Evolutionary conservation across 805 yeast species (phyloP).

Genomic region (Scheffersomyces coipomensis): DNA sequence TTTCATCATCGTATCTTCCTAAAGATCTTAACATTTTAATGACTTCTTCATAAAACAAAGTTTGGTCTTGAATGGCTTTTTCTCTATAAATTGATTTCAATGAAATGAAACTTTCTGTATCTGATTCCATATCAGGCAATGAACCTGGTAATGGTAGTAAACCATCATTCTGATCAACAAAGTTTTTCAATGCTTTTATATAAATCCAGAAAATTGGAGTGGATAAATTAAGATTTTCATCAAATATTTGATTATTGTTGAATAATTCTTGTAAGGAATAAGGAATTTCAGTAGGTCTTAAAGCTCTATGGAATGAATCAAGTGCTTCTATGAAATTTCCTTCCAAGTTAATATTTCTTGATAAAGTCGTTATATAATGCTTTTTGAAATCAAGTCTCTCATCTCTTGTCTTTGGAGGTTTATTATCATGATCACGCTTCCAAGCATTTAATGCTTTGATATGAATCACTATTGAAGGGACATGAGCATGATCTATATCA

Average conservation of each 20-base stretch:
- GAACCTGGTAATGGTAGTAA: constrained; percentile 70
- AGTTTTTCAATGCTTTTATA: constrained; percentile 51
- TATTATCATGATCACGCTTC: constrained; percentile 24
- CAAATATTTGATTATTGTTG: constrained; percentile 16
- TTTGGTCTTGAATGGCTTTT: constrained; percentile 53
- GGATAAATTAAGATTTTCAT: constrained; percentile 10
- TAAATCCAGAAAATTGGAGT: constrained; percentile 60
- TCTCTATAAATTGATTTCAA: constrained; percentile 57
- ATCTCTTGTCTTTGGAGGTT: constrained; percentile 34
- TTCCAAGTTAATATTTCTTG: constrained; percentile 49
- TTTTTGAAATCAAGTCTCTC: constrained; percentile 42
- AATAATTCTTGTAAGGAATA: constrained; percentile 21
- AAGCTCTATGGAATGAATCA: constrained; percentile 33
- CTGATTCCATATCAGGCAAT: constrained; percentile 87
- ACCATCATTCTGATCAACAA: constrained; percentile 34
- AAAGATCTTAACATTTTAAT: constrained; percentile 17
- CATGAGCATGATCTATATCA: constrained; percentile 51
- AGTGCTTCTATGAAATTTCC: constrained; percentile 45
- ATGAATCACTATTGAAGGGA: constrained; percentile 68
- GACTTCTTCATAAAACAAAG: constrained; percentile 35
- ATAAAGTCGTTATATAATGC: constrained; percentile 28
- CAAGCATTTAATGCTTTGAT: constrained; percentile 52
- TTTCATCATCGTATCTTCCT: constrained; percentile 24
- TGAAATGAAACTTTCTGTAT: constrained; percentile 57
- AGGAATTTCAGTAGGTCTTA: constrained; percentile 35